Evolutionary conservation across 768 basidiomycete species (phyloP).

Genomic region (Arthromyces matolae): DNA sequence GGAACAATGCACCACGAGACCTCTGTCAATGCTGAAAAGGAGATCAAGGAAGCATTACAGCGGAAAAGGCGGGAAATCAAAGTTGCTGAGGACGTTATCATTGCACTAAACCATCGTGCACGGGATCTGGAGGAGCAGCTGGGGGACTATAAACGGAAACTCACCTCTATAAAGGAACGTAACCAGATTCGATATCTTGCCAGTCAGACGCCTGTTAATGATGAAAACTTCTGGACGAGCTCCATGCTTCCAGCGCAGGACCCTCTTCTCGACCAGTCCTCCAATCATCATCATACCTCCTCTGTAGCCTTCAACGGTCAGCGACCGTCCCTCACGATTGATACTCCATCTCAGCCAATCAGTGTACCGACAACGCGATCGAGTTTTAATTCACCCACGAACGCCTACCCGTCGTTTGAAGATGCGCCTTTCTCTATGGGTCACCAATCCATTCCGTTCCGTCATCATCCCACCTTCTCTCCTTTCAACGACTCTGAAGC

Average conservation of each 20-base stretch:
- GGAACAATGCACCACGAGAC: constrained; percentile 42
- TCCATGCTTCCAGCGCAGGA: constrained; percentile 1
- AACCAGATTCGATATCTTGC: constrained; percentile 47
- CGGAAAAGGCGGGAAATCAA: constrained; percentile 58
- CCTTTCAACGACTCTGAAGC: constrained; percentile 49
- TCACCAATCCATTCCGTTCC: constrained; percentile 12
- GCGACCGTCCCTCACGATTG: constrained; percentile 14
- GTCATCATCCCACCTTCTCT: constrained; percentile 36
- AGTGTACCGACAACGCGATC: constrained; percentile 29
- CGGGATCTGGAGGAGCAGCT: constrained; percentile 74
- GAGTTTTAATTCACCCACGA: constrained; percentile 19
- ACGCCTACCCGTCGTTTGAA: constrained; percentile 39
- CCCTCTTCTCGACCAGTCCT: constrained; percentile 14
- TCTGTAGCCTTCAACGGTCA: constrained; percentile 9
- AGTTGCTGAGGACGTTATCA: constrained; percentile 62
- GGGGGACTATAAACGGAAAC: constrained; percentile 54
- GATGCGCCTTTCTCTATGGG: constrained; percentile 33
- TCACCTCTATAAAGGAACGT: constrained; percentile 56
- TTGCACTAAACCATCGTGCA: constrained; percentile 58
- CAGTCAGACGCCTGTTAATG: constrained; percentile 23
- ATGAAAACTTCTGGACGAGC: constrained; percentile 17
- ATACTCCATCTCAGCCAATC: constrained; percentile 20
- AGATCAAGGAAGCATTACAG: constrained; percentile 50
- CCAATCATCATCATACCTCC: constrained; percentile 12
- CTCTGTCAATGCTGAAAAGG: constrained; percentile 50